A percentile compares a stretch with the other conserved stretches of the same genome.
Evolutionary conservation across 306 rosid genomes (phyloP).

Genomic region (Cucurbita moschata): DNA sequence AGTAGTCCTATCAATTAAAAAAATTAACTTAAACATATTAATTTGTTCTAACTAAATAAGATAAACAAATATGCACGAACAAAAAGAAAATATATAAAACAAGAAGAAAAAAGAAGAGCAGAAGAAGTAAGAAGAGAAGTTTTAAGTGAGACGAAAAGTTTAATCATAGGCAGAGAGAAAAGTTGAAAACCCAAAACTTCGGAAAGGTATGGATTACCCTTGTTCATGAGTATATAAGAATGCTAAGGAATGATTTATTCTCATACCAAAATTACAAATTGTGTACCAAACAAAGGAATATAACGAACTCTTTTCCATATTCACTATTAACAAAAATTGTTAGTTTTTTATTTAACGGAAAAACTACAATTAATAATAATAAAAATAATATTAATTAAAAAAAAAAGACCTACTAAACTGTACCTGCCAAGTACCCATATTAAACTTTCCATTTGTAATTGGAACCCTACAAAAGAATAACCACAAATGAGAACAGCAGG

Average conservation of each 20-base stretch:
- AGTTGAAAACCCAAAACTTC: background rate
- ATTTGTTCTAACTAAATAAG: background rate
- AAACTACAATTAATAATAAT: background rate
- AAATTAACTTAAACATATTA: background rate
- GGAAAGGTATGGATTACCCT: background rate
- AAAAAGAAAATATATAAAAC: background rate
- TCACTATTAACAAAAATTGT: background rate
- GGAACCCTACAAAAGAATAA: constrained; percentile 52
- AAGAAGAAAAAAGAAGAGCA: no score
- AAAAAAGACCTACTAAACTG: background rate
- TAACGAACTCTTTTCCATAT: background rate
- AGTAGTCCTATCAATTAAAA: background rate
- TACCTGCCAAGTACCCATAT: constrained; percentile 99
- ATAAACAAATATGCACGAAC: background rate
- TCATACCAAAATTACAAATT: background rate
- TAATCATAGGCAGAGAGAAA: background rate
- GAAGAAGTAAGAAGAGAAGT: background rate
- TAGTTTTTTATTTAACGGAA: background rate
- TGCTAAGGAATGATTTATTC: background rate
- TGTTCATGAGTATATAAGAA: background rate
- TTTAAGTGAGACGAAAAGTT: background rate
- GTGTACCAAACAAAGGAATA: background rate
- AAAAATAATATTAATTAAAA: background rate
- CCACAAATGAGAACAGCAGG: background rate
- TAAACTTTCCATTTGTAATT: constrained; percentile 77